Conservation (phyloP, 1,139 yeast species). For the Debaryomyces fabryi region DNA sequence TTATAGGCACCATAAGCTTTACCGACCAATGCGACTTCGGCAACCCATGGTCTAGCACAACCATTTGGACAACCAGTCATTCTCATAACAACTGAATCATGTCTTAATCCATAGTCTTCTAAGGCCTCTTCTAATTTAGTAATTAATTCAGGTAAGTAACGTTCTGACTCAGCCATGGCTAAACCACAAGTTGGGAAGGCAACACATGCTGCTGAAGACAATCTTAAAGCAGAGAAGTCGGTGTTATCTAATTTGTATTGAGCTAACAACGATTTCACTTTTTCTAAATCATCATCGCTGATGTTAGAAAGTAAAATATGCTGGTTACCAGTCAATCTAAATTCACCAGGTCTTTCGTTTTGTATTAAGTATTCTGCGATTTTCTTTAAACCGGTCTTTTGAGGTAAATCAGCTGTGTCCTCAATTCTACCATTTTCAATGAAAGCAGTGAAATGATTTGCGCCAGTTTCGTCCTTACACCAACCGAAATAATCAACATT, state of each 20-base stretch:
- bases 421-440: conserved; percentile 97
- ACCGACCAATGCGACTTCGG: conserved; percentile 94
- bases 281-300: conserved; percentile 64
- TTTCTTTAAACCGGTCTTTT: conserved; percentile 81
- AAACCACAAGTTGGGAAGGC: conserved; percentile 99
- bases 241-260: conserved; percentile 84
- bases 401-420: conserved; percentile 87
- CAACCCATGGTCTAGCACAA: conserved; percentile 98
- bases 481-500: conserved; percentile 94
- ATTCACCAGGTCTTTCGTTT: conserved; percentile 65
- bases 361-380: conserved; percentile 66
- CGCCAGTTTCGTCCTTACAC: conserved; percentile 85
- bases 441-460: conserved; percentile 89
- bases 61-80: conserved; percentile 99
- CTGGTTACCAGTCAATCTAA: conserved; percentile 95
- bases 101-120: conserved; percentile 92
- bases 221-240: conserved; percentile 78
- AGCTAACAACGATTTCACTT: conserved; percentile 64
- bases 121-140: conserved; percentile 79
- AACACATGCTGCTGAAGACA: conserved; percentile 95
- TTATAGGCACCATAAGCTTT: conserved; percentile 94
- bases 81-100: conserved; percentile 94
- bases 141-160: conserved; percentile 85
- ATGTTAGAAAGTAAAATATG: conserved; percentile 80
- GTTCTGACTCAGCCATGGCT: conserved; percentile 98